Evolutionary conservation across 768 basidiomycete genomes (phyloP), one percentile per base, ranked within the genome.

Genomic region (Amanita subjunquillea): DNA sequence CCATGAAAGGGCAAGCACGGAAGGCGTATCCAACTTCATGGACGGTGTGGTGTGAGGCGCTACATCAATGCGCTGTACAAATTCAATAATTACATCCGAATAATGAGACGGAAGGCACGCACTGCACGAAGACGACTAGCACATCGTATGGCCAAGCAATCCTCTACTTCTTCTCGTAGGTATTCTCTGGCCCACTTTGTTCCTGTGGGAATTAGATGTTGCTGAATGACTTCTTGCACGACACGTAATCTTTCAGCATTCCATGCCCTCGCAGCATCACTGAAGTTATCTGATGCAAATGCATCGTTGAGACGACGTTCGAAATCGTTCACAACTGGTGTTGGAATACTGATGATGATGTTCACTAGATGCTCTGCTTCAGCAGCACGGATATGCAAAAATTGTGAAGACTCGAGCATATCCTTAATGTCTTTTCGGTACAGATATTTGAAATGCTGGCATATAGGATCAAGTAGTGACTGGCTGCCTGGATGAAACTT

Each of bases 391-490:
- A 98, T 95, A 58, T 91, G 83, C 23, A 97, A 73, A 68, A 94
- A 97, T 59, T 94, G 91, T 17, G 88, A 72, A 1, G 77, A 72
- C 38, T 82, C 75, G 37, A 82, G 59, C 80, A 95, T 84, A 4
- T 82, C 76, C 27, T 65, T 63, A 29, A 91, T 76, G 23, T 80
- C 82, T 62, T 96, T 98, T 55, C 85, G 76, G 25, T 76, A 71
- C 27, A 97, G 76, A 69, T 97, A 98, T 74, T 98, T 98, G 79
- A 98, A 98, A 60, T 81, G 84, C 95, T 99, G 60, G 50, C 29
- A 45, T 25, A 54, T 32, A 5, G 52, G 56, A 54, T 46, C 23
- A 56, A 42, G 8, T 41, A 38, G 37, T 23, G 39, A 44, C 1
- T 10, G 49, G 45, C 23, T 37, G 44, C 10, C 27, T 10, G 46